These are phyloP conservation scores for Mycena galericulata DNA, from an alignment of 768 basidiomycete species.

Conservation along the genomic window DNA sequence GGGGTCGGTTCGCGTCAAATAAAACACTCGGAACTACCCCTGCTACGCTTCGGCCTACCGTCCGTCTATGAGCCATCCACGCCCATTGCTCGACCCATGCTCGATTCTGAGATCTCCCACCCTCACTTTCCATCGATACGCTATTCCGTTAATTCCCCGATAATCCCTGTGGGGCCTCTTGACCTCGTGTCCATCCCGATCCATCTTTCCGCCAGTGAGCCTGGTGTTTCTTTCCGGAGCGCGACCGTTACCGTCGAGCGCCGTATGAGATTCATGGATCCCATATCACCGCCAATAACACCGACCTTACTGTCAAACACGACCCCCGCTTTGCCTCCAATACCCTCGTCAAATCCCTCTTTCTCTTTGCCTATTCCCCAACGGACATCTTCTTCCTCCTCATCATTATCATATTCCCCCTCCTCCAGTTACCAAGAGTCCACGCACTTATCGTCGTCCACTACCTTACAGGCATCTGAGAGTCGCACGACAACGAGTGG, in stretches of 20 bases:
- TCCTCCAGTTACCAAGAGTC: conserved; percentile 31
- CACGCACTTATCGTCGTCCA: conserved; percentile 34
- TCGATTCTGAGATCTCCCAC: conserved; percentile 61
- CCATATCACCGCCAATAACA: conserved; percentile 37
- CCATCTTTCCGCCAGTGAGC: conserved; percentile 69
- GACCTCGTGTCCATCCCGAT: conserved; percentile 79
- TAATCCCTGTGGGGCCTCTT: conserved; percentile 73
- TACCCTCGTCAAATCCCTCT: conserved; percentile 34
- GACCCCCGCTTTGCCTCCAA: conserved; percentile 34
- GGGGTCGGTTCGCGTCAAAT: conserved; percentile 77
- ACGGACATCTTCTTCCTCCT: conserved; percentile 49
- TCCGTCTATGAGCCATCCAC: conserved; percentile 51
- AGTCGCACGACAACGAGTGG: conserved; percentile 3
- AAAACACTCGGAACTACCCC: conserved; percentile 77
- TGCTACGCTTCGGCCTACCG: conserved; percentile 78
- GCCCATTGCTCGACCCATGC: conserved; percentile 50
- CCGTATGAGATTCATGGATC: conserved; percentile 65
- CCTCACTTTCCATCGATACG: conserved; percentile 68
- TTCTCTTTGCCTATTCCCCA: conserved; percentile 37
- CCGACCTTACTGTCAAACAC: conserved; percentile 38
- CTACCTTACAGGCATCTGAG: conserved; percentile 32
- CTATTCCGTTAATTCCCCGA: conserved; percentile 69
- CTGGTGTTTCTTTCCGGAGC: conserved; percentile 67
- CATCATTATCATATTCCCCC: conserved; percentile 39
- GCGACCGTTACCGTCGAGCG: conserved; percentile 78